These are phyloP conservation scores for Inonotus obliquus DNA, from an alignment of 1,284 basidiomycete genomes.

Conservation along the genomic window DNA sequence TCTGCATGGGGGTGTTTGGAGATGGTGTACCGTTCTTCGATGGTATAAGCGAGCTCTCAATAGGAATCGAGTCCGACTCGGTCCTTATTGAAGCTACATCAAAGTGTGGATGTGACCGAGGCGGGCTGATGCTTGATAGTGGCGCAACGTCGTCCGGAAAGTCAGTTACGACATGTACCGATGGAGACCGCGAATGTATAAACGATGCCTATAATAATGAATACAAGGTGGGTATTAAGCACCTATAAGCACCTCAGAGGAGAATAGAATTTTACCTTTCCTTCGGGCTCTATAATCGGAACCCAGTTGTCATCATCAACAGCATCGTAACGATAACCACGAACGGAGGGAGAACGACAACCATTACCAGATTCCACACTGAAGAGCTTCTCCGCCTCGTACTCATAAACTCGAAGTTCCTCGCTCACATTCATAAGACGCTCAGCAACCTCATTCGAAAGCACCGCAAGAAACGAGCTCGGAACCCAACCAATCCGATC, in stretches of 20 bases:
- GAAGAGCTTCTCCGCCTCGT: slow-evolving; percentile 20
- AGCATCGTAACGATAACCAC: slow-evolving; percentile 1
- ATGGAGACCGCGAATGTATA: slow-evolving; percentile 4
- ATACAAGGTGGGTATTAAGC: neutral
- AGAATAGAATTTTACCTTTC: slow-evolving; percentile 2
- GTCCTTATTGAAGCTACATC: slow-evolving; percentile 11
- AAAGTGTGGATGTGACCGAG: slow-evolving; percentile 2
- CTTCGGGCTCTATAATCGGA: slow-evolving; percentile 3
- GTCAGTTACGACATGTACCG: slow-evolving; percentile 7
- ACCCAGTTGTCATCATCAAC: slow-evolving; percentile 15
- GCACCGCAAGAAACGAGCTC: slow-evolving; percentile 45
- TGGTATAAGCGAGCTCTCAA: neutral
- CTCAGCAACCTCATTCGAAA: slow-evolving; percentile 43
- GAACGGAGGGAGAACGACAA: neutral
- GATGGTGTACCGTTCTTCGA: slow-evolving; percentile 33
- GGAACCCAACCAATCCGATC: slow-evolving; percentile 70
- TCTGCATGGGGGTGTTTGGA: slow-evolving; percentile 38
- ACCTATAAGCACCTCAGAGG: neutral
- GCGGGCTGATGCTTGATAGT: slow-evolving; percentile 5
- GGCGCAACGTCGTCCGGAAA: slow-evolving; percentile 17
- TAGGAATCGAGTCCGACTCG: neutral
- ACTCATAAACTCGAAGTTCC: slow-evolving; percentile 27
- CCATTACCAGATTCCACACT: slow-evolving; percentile 6
- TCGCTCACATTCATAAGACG: slow-evolving; percentile 18
- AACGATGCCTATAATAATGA: slow-evolving; percentile 1